These are phyloP conservation scores for Leccinum rimulosum DNA, from an alignment of 768 basidiomycete genomes.

Conservation along the genomic window DNA sequence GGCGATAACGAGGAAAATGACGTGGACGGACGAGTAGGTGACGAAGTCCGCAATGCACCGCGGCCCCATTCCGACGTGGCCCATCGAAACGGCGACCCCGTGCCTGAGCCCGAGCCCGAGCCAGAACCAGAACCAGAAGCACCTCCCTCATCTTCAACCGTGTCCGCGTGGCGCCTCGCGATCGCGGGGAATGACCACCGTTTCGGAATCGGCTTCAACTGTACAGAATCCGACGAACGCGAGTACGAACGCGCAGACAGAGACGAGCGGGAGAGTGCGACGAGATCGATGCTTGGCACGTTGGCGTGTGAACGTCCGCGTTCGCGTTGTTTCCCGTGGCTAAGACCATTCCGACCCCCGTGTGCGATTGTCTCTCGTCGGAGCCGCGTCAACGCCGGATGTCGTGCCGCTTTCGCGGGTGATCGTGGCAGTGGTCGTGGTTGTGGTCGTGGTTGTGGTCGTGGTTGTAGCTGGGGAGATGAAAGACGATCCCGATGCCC, in stretches of 20 bases:
- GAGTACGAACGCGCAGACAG: constrained; percentile 11
- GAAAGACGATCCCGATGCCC: background rate
- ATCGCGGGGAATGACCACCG: constrained; percentile 23
- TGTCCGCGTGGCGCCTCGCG: background rate
- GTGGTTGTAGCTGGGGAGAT: background rate
- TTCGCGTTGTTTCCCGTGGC: background rate
- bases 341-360: background rate
- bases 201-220: background rate
- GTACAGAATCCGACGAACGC: background rate
- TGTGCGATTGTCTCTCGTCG: constrained; percentile 18
- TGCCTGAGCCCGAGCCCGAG: background rate
- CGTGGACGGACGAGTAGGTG: background rate
- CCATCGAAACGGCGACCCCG: constrained; percentile 1
- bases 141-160: background rate
- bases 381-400: constrained; percentile 10
- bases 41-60: background rate
- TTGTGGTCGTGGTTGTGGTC: background rate
- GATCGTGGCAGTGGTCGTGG: background rate
- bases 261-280: constrained; percentile 13
- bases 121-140: background rate
- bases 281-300: constrained; percentile 26
- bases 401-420: constrained; percentile 3
- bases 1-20: background rate
- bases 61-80: background rate
- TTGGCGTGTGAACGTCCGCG: background rate